Evolutionary conservation across 2,329 filamentous ascomycete genomes (phyloP).

Genomic region (Calycina herbarum): DNA sequence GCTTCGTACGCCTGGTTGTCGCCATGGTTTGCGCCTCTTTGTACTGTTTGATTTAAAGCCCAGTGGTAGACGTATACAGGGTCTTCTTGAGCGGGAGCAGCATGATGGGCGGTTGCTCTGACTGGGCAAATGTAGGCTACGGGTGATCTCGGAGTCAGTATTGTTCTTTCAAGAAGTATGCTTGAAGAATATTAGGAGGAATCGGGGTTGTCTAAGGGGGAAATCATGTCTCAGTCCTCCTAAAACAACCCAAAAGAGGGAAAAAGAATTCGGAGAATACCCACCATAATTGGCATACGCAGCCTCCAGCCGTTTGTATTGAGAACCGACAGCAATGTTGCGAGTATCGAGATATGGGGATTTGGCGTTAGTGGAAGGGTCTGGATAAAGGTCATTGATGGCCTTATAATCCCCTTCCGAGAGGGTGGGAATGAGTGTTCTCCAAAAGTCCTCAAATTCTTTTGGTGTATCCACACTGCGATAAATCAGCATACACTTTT

Average conservation of each 20-base stretch:
- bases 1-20: slow-evolving; percentile 48
- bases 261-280: no score
- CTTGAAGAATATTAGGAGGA: no score
- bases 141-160: no score
- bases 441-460: slow-evolving; percentile 61
- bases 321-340: slow-evolving; percentile 45
- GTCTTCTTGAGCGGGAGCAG: slow-evolving; percentile 16
- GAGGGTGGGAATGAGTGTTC: slow-evolving; percentile 57
- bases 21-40: slow-evolving; percentile 43
- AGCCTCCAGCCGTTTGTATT: slow-evolving; percentile 58
- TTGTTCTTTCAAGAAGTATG: no score
- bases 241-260: no score
- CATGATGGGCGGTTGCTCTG: slow-evolving; percentile 54
- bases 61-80: slow-evolving; percentile 58
- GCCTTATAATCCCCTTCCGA: slow-evolving; percentile 50
- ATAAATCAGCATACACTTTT: no score
- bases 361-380: slow-evolving; percentile 46
- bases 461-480: neutral
- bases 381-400: slow-evolving; percentile 61
- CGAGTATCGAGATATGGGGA: slow-evolving; percentile 43
- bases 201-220: no score
- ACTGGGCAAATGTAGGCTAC: slow-evolving; percentile 61
- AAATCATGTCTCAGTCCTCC: no score
- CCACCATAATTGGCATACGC: slow-evolving; percentile 57
- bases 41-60: slow-evolving; percentile 44